phyloP scores from a whole-genome alignment of 768 basidiomycete species.

The Naematelia encephala region DNA sequence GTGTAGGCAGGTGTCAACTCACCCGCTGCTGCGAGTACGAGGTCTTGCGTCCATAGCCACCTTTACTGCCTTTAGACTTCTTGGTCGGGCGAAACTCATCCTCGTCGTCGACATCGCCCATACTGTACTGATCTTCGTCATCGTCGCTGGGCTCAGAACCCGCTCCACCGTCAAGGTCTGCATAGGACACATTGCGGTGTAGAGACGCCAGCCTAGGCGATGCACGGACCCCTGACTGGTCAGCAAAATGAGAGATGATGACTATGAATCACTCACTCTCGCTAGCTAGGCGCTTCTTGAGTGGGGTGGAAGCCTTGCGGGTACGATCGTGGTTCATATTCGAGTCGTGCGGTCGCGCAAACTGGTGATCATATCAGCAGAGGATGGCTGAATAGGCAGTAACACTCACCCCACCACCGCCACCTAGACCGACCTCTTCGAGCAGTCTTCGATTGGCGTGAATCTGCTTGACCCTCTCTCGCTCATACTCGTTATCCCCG shows the following conservation, averaged over 20 bases:
- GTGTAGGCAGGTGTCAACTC: slow-evolving; percentile 4
- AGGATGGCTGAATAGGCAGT: not conserved
- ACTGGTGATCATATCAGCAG: slow-evolving; percentile 2
- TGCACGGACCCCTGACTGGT: slow-evolving; percentile 27
- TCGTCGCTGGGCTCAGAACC: slow-evolving; percentile 20
- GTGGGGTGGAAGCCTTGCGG: slow-evolving; percentile 21
- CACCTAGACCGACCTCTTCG: slow-evolving; percentile 42
- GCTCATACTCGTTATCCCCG: slow-evolving; percentile 46
- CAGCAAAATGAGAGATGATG: slow-evolving; percentile 8
- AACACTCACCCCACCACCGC: slow-evolving; percentile 19
- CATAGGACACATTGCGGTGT: slow-evolving; percentile 43
- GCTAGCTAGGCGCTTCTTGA: slow-evolving; percentile 25
- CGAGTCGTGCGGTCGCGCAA: slow-evolving; percentile 12
- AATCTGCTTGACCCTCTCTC: slow-evolving; percentile 42
- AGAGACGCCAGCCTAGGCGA: slow-evolving; percentile 47
- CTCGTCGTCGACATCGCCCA: slow-evolving; percentile 33
- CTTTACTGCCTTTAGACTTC: slow-evolving; percentile 27
- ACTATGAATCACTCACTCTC: slow-evolving; percentile 17
- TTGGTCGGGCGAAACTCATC: slow-evolving; percentile 44
- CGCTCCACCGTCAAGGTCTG: slow-evolving; percentile 37
- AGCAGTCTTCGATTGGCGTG: slow-evolving; percentile 42
- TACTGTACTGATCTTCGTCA: slow-evolving; percentile 22
- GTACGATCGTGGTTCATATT: not conserved
- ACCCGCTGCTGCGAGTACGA: slow-evolving; percentile 17
- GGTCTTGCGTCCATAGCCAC: slow-evolving; percentile 7